Conservation (phyloP, 306 rosid species). For the Datisca glomerata region DNA sequence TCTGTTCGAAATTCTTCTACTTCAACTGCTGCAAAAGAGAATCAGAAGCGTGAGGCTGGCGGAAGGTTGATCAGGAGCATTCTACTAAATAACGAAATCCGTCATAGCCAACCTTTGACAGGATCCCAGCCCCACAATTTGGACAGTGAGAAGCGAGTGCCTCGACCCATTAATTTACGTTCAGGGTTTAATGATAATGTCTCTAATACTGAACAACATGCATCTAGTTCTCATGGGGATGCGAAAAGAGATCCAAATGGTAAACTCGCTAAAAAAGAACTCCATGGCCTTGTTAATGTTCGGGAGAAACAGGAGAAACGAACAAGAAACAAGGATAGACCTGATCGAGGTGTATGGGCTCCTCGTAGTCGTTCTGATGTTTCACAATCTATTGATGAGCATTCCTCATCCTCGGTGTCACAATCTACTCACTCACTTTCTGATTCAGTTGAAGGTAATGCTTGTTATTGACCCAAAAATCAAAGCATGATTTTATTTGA, state of each 20-base stretch:
- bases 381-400: slow-evolving; percentile 43
- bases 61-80: slow-evolving; percentile 73
- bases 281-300: slow-evolving; percentile 30
- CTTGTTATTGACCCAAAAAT: not conserved
- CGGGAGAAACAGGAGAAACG: slow-evolving; percentile 73
- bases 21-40: slow-evolving; percentile 49
- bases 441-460: slow-evolving; percentile 62
- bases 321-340: slow-evolving; percentile 87
- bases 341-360: slow-evolving; percentile 97
- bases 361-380: slow-evolving; percentile 78
- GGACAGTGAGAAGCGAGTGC: slow-evolving; percentile 49
- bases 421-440: slow-evolving; percentile 29
- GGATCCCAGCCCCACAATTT: slow-evolving; percentile 40
- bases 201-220: slow-evolving; percentile 34
- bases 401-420: slow-evolving; percentile 22
- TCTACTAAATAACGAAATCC: slow-evolving; percentile 48
- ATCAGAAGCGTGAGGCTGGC: slow-evolving; percentile 59
- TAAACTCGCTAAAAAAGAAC: slow-evolving; percentile 47
- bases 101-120: slow-evolving; percentile 39
- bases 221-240: slow-evolving; percentile 46
- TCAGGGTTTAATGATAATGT: slow-evolving; percentile 35
- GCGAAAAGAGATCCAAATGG: slow-evolving; percentile 37
- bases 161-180: slow-evolving; percentile 33
- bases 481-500: no score
- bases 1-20: slow-evolving; percentile 33